Evolutionary conservation across 208 protist species (phyloP).

Genomic region (Crithidia acanthocephali): DNA sequence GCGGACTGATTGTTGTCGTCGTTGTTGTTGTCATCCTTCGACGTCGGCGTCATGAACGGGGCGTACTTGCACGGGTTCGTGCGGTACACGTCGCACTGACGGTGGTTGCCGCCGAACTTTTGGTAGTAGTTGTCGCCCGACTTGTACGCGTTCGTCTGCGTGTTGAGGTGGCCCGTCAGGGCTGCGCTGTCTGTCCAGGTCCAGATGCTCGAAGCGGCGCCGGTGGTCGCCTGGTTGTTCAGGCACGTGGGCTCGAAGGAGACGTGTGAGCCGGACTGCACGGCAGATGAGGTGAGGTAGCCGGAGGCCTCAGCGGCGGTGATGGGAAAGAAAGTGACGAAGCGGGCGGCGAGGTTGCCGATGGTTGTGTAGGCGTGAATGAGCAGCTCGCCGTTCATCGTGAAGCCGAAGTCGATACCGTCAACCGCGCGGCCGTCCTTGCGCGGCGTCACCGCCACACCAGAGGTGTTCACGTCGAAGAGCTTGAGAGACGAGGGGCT

Average conservation of each 20-base stretch:
- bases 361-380: conserved; percentile 78
- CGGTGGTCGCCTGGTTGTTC: conserved; percentile 59
- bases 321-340: conserved; percentile 86
- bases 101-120: conserved; percentile 90
- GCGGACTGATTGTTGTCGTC: conserved; percentile 19
- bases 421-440: conserved; percentile 56
- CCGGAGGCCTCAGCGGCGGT: conserved; percentile 20
- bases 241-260: conserved; percentile 85
- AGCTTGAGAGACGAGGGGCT: conserved; percentile 25
- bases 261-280: conserved; percentile 48
- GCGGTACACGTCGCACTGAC: conserved; percentile 81
- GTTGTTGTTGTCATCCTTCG: conserved; percentile 28
- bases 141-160: conserved; percentile 51
- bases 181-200: conserved; percentile 44
- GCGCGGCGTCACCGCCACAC: conserved; percentile 40
- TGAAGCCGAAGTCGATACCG: conserved; percentile 70
- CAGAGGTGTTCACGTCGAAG: conserved; percentile 50
- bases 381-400: conserved; percentile 49
- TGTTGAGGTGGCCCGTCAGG: conserved; percentile 60
- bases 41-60: conserved; percentile 75
- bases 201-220: conserved; percentile 62
- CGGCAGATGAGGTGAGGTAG: conserved; percentile 42
- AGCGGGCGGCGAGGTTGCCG: conserved; percentile 81
- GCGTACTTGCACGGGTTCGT: conserved; percentile 81
- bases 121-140: conserved; percentile 90